Conservation (phyloP, 208 protist species). For the Trypanosoma vivax region DNA sequence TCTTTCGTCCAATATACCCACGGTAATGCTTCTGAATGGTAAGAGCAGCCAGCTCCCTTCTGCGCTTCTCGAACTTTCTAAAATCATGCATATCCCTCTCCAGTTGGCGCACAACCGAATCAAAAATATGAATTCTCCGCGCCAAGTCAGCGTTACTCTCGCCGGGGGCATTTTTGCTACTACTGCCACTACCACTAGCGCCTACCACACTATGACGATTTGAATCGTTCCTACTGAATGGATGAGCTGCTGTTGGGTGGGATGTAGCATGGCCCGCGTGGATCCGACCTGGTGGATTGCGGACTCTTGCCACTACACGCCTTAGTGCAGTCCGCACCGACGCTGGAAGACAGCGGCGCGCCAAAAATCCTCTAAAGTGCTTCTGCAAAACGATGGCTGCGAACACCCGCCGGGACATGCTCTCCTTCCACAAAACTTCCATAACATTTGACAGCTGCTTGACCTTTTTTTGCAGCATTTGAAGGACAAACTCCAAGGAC, state of each 20-base stretch:
- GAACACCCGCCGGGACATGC: slow-evolving; percentile 42
- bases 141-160: slow-evolving; percentile 32
- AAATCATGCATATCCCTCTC: slow-evolving; percentile 61
- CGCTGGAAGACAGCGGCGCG: slow-evolving; percentile 34
- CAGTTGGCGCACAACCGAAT: slow-evolving; percentile 55
- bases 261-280: not conserved
- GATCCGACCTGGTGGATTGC: too few relatives aligned
- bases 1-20: slow-evolving; percentile 43
- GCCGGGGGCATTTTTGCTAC: not conserved
- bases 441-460: slow-evolving; percentile 50
- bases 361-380: slow-evolving; percentile 39
- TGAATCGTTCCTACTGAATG: not conserved
- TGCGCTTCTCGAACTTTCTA: slow-evolving; percentile 32
- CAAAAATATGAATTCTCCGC: slow-evolving; percentile 36
- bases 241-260: not conserved
- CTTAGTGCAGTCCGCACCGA: slow-evolving; percentile 22
- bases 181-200: not conserved
- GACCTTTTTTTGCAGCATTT: slow-evolving; percentile 72
- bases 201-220: not conserved
- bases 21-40: slow-evolving; percentile 78
- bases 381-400: slow-evolving; percentile 62
- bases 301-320: slow-evolving; percentile 32
- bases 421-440: slow-evolving; percentile 58
- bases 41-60: slow-evolving; percentile 47
- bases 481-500: slow-evolving; percentile 28